Base-by-base conservation (phyloP, 306 rosid species). In the Argentina anserina region DNA sequence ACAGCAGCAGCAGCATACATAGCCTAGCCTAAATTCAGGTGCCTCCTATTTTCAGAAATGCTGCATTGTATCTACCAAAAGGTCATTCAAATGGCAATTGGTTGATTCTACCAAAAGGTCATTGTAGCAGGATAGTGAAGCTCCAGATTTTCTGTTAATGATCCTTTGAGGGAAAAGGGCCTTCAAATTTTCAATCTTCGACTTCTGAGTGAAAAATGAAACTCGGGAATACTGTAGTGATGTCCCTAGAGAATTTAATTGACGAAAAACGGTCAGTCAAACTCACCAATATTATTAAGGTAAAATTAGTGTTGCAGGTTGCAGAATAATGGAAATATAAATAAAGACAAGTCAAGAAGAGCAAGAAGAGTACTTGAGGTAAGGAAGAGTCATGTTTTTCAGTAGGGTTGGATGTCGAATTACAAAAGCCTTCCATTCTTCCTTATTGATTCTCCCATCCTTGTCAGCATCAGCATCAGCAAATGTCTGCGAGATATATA, bases 321-420 rank as follows among this genome's bases (percentile, higher is more conserved):
- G 45, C n/a, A 52, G 31, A 20, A 26, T 20, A 7, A 20, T 28
- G 10, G 41, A 61, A 29, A 31, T 3, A 53, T 39, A 25, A 28
- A 34, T 49, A 81, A 63, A 49, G 70, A 23, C 43, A 69, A 29
- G 67, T 47, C 56, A 70, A 45, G 74, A 59, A 67, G 43, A 86
- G 36, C 56, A 70, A 45, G 74, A 59, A 67, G 43, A 86, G 36
- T 88, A 93, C 98, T 84, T 90, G 76, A 93, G 72, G 76, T 87
- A 87, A 79, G 98, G 90, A 79, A 93, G 97, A 36, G 97, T 93
- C 98, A 93, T 93, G 83, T 87, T 87, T 79, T 74, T 89, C 85
- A 90, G 80, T 47, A 87, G 84, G 5, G 80, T 73, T 67, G 98
- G 97, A 79, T 87, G 70, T 78, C 63, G 71, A 56, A 49, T 43